A percentile compares a stretch with the other conserved stretches of the same genome.
These are phyloP conservation scores for Rhytidiadelphus loreus DNA, from an alignment of 225 moss, liverwort and hornwort species.

Conservation along the genomic window DNA sequence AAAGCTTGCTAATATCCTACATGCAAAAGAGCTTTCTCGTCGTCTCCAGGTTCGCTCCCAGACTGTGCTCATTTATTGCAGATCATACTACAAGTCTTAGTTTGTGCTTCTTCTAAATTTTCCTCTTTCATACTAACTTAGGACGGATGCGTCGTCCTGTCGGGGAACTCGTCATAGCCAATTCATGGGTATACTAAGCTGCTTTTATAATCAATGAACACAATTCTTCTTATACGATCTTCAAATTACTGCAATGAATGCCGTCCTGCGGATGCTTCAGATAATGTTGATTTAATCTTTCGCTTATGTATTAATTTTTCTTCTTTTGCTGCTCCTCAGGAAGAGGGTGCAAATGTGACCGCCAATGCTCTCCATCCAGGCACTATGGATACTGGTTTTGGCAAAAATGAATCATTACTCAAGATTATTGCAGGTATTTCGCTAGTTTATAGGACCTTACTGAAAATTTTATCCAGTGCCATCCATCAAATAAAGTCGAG, in stretches of 20 bases:
- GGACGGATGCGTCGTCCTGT: neutral
- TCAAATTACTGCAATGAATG: neutral
- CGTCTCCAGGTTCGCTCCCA: conserved; percentile 21
- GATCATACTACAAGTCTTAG: neutral
- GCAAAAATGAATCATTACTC: neutral
- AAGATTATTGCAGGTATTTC: neutral
- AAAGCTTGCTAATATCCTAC: conserved; percentile 46
- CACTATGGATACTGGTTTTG: conserved; percentile 19
- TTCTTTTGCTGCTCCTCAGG: conserved; percentile 3
- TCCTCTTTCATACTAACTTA: neutral
- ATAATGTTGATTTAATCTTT: neutral
- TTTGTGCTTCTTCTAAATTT: neutral
- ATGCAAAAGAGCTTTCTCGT: conserved; percentile 39
- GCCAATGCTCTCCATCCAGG: conserved; percentile 44
- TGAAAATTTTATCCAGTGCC: neutral
- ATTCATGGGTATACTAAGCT: neutral
- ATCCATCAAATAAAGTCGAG: neutral
- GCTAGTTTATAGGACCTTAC: neutral
- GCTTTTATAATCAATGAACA: neutral
- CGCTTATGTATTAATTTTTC: neutral
- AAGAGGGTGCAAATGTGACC: conserved; percentile 38
- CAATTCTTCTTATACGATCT: neutral
- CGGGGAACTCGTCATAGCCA: neutral
- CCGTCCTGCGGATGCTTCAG: neutral
- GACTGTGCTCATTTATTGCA: neutral